Conservation (phyloP, 2,329 filamentous ascomycete genomes). For the Phyllosticta ampelicida region DNA sequence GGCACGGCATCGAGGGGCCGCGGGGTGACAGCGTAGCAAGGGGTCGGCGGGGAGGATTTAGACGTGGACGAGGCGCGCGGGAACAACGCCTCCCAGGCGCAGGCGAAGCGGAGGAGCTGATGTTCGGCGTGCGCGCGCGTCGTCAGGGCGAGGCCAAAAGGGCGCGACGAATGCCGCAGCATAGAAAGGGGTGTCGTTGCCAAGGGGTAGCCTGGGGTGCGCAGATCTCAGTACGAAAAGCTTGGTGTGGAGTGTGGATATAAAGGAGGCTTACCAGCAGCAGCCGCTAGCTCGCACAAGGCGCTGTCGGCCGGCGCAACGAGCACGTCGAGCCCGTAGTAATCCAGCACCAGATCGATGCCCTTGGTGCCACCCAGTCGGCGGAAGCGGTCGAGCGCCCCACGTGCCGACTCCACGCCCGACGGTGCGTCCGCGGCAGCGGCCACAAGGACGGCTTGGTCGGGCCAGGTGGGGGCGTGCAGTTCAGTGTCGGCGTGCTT, state of each 20-base stretch:
- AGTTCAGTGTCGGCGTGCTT: slow-evolving; percentile 26
- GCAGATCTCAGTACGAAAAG: not conserved
- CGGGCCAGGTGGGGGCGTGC: slow-evolving; percentile 19
- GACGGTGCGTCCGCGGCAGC: slow-evolving; percentile 18
- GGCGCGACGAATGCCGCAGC: slow-evolving; percentile 26
- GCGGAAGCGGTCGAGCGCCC: slow-evolving; percentile 20
- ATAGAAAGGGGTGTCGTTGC: slow-evolving; percentile 25
- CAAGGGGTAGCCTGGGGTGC: slow-evolving; percentile 21
- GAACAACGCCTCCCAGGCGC: slow-evolving; percentile 26
- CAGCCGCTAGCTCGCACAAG: slow-evolving; percentile 25
- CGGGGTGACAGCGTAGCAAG: slow-evolving; percentile 21
- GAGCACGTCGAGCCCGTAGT: slow-evolving; percentile 22
- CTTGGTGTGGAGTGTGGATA: not conserved
- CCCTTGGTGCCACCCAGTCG: slow-evolving; percentile 22
- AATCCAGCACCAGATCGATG: slow-evolving; percentile 22
- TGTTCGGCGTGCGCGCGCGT: slow-evolving; percentile 24
- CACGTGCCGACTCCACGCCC: slow-evolving; percentile 13
- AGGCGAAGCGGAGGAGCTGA: slow-evolving; percentile 25
- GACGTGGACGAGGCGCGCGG: slow-evolving; percentile 13
- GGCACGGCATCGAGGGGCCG: slow-evolving; percentile 23
- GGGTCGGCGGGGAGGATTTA: slow-evolving; percentile 22
- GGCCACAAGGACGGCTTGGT: slow-evolving; percentile 27
- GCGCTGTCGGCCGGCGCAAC: slow-evolving; percentile 25
- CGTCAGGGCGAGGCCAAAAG: slow-evolving; percentile 24
- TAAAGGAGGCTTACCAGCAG: slow-evolving; percentile 15